A percentile compares a stretch with the other conserved stretches of the same genome.
phyloP scores from a whole-genome alignment of 2,329 filamentous ascomycete species.

The Talaromyces sp. region DNA sequence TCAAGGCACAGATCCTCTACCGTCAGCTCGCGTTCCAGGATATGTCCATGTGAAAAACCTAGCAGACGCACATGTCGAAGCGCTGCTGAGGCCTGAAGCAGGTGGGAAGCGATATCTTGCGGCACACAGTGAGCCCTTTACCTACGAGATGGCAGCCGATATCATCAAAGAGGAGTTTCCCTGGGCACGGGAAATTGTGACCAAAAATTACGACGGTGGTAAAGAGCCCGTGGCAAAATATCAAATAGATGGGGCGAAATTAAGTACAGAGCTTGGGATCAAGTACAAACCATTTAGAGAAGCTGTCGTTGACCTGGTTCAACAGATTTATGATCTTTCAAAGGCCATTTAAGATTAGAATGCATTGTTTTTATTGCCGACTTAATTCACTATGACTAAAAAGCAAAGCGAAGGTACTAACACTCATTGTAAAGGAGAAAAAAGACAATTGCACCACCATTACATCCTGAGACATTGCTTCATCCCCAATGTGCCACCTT shows the following conservation, averaged over 20 bases:
- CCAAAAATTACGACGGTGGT: slow-evolving; percentile 20
- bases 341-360: not conserved
- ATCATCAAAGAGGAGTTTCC: slow-evolving; percentile 39
- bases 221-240: not conserved
- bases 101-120: slow-evolving; percentile 32
- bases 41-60: slow-evolving; percentile 47
- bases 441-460: no score
- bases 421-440: no score
- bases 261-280: slow-evolving; percentile 4
- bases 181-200: slow-evolving; percentile 19
- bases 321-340: not conserved
- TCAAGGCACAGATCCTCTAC: slow-evolving; percentile 30
- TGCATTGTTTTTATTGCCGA: not conserved
- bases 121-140: slow-evolving; percentile 40
- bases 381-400: no score
- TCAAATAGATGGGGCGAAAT: not conserved
- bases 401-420: no score
- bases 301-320: not conserved
- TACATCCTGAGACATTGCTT: no score
- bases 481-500: no score
- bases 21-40: slow-evolving; percentile 19
- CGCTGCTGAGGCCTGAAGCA: slow-evolving; percentile 31
- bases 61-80: slow-evolving; percentile 40
- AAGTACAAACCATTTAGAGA: not conserved
- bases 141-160: slow-evolving; percentile 40